Evolutionary conservation across 495 filamentous ascomycete genomes (phyloP).

Genomic region (Sporormia fimetaria): DNA sequence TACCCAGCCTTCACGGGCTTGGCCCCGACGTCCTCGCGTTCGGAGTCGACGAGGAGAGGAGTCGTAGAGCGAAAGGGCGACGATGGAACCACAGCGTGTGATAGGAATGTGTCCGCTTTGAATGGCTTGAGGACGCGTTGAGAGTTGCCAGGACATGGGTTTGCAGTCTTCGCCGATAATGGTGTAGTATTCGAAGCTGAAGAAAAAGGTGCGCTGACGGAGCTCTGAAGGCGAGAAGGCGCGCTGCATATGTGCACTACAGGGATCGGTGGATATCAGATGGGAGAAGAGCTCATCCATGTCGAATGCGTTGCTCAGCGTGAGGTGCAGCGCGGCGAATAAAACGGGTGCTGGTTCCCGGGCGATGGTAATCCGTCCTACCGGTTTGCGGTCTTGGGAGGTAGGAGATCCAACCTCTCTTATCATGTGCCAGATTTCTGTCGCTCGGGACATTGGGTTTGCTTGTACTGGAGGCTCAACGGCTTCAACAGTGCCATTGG

Average conservation of each 20-base stretch:
- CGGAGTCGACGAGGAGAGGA: conserved; percentile 29
- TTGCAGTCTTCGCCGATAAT: conserved; percentile 36
- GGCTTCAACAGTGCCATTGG: conserved; percentile 31
- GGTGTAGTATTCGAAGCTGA: conserved; percentile 47
- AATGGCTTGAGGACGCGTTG: conserved; percentile 32
- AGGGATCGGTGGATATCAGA: conserved; percentile 32
- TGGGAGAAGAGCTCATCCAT: conserved; percentile 42
- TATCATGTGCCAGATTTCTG: conserved; percentile 36
- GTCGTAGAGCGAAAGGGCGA: conserved; percentile 40
- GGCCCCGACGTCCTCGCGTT: conserved; percentile 31
- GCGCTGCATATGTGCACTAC: conserved; percentile 33
- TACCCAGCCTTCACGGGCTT: conserved; percentile 32
- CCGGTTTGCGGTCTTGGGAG: conserved; percentile 28
- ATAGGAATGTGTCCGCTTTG: conserved; percentile 37
- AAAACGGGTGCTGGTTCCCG: conserved; percentile 43
- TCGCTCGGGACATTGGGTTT: conserved; percentile 28
- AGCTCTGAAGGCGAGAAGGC: conserved; percentile 33
- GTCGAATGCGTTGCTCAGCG: conserved; percentile 39
- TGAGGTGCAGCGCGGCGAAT: conserved; percentile 41
- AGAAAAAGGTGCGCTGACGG: conserved; percentile 41
- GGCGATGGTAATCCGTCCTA: conserved; percentile 44
- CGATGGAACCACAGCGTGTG: conserved; percentile 39
- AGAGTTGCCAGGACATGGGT: conserved; percentile 42
- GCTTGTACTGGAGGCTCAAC: conserved; percentile 19
- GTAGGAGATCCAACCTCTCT: conserved; percentile 25